Conservation (phyloP, 441 rosid genomes). For the Populus hybrid region DNA sequence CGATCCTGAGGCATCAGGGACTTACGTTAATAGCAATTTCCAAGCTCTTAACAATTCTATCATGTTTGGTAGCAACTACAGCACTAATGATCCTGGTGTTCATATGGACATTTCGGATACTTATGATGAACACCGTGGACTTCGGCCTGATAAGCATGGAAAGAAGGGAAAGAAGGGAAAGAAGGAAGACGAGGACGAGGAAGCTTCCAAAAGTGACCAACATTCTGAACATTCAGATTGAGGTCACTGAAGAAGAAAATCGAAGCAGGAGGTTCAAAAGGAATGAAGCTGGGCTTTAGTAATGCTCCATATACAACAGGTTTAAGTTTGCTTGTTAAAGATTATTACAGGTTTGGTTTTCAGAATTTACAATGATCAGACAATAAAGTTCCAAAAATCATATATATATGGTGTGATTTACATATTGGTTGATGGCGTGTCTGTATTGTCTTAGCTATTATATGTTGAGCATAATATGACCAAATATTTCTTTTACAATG, state of each 20-base stretch:
- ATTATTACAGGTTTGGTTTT: neutral
- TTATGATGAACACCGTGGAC: slow-evolving; percentile 25
- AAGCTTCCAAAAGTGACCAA: slow-evolving; percentile 27
- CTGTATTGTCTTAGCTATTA: neutral
- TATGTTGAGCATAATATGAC: neutral
- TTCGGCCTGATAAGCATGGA: slow-evolving; percentile 19
- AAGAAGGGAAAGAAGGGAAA: slow-evolving; percentile 27
- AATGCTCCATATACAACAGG: neutral
- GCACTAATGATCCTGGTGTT: slow-evolving; percentile 82
- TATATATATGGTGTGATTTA: slow-evolving; percentile 1
- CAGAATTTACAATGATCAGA: neutral
- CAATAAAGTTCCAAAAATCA: slow-evolving; percentile 3
- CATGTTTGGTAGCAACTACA: slow-evolving; percentile 62
- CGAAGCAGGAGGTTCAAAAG: neutral
- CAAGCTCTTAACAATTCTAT: slow-evolving; percentile 90
- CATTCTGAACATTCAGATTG: slow-evolving; percentile 28
- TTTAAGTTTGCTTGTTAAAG: neutral
- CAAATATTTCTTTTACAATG: neutral
- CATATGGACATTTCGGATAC: slow-evolving; percentile 72
- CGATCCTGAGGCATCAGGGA: too few species aligned
- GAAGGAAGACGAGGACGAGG: slow-evolving; percentile 37
- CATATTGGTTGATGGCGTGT: neutral
- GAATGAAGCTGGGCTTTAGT: neutral
- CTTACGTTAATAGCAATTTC: slow-evolving; percentile 79
- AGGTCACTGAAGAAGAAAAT: neutral